Evolutionary conservation across 1,139 yeast species (phyloP).

Genomic region (Kluyveromyces marxianus): DNA sequence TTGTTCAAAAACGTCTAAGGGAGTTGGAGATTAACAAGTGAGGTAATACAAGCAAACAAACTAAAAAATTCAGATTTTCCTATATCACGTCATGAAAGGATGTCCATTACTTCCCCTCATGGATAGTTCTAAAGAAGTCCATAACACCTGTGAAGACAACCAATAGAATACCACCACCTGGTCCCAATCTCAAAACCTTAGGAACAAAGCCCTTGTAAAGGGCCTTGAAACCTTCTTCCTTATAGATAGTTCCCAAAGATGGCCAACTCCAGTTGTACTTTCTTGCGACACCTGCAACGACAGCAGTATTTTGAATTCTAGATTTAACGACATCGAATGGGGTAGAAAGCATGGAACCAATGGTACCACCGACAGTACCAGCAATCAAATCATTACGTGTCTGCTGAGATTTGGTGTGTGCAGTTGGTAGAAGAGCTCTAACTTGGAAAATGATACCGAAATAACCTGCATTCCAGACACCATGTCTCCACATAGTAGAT

Average conservation of each 20-base stretch:
- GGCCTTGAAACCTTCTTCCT: conserved; percentile 86
- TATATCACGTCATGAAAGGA: neutral
- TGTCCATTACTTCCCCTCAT: conserved; percentile 32
- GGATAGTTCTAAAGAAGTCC: conserved; percentile 80
- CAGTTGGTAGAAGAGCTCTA: conserved; percentile 69
- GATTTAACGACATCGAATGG: conserved; percentile 98
- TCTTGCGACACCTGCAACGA: conserved; percentile 51
- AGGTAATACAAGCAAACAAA: too few relatives aligned
- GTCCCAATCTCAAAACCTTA: conserved; percentile 94
- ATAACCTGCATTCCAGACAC: conserved; percentile 96
- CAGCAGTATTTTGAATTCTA: conserved; percentile 85
- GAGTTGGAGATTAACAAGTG: too few relatives aligned
- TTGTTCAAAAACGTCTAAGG: too few relatives aligned
- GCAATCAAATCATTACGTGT: conserved; percentile 81
- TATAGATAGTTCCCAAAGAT: conserved; percentile 62
- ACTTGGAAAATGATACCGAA: conserved; percentile 92
- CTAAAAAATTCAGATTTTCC: neutral
- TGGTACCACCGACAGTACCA: conserved; percentile 94
- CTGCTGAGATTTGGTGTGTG: conserved; percentile 60
- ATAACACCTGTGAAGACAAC: conserved; percentile 92
- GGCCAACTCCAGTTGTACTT: conserved; percentile 93
- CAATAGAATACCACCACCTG: conserved; percentile 96
- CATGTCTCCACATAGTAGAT: conserved; percentile 96
- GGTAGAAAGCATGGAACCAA: conserved; percentile 88
- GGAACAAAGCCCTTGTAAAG: conserved; percentile 94